Evolutionary conservation across 257 asterid genomes (phyloP).

Genomic region (Solanum chilense): DNA sequence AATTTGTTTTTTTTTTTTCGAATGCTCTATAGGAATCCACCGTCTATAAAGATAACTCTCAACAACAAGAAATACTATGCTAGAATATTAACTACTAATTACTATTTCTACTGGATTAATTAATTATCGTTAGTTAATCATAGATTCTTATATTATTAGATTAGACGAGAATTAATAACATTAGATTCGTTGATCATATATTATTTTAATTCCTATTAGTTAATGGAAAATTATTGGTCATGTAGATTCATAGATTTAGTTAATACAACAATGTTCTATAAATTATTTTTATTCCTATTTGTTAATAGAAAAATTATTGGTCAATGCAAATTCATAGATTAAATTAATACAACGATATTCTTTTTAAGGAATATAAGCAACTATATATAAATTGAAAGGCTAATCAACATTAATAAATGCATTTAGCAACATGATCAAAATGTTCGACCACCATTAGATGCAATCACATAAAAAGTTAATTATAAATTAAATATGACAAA

Average conservation of each 20-base stretch:
- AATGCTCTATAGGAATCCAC: neutral
- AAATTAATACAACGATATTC: neutral
- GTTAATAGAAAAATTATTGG: neutral
- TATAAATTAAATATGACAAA: neutral
- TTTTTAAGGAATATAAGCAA: neutral
- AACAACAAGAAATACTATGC: neutral
- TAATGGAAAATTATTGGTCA: neutral
- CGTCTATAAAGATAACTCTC: neutral
- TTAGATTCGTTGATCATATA: too few species aligned
- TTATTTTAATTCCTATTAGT: too few species aligned
- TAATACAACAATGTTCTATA: neutral
- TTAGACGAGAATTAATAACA: neutral
- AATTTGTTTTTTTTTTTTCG: neutral
- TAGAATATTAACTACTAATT: neutral
- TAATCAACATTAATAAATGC: neutral
- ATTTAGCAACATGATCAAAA: neutral
- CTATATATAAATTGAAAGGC: neutral
- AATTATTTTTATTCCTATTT: neutral
- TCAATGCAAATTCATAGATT: neutral
- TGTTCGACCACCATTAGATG: neutral
- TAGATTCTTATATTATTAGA: neutral
- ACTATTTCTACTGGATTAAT: neutral
- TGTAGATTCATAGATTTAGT: neutral
- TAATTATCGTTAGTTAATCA: neutral
- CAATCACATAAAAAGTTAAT: neutral